These are phyloP conservation scores for Rickenella mellea DNA, from an alignment of 768 basidiomycete genomes.

Conservation along the genomic window DNA sequence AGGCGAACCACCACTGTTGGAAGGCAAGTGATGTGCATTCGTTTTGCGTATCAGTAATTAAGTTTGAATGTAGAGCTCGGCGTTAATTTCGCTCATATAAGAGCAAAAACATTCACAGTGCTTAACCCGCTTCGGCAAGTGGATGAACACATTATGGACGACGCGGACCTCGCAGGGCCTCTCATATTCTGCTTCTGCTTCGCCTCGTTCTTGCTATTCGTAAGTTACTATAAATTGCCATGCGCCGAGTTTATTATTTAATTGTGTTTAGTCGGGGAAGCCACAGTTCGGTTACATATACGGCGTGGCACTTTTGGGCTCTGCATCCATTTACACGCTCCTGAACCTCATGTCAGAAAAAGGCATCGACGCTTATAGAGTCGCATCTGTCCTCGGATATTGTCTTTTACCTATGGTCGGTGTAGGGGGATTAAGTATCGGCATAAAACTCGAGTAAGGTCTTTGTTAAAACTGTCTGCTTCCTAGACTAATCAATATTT, in stretches of 20 bases:
- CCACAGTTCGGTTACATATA: slow-evolving; percentile 99
- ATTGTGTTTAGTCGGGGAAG: slow-evolving; percentile 73
- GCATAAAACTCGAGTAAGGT: slow-evolving; percentile 80
- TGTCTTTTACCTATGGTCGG: slow-evolving; percentile 96
- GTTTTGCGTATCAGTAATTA: background rate
- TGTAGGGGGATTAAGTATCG: slow-evolving; percentile 80
- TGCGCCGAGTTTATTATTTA: slow-evolving; percentile 6
- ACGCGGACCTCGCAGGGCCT: slow-evolving; percentile 95
- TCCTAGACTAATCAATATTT: slow-evolving; percentile 5
- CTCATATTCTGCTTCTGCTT: slow-evolving; percentile 94
- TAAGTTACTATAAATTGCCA: slow-evolving; percentile 31
- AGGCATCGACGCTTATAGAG: slow-evolving; percentile 92
- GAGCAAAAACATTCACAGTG: slow-evolving; percentile 88
- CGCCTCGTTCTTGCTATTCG: slow-evolving; percentile 84
- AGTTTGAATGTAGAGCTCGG: slow-evolving; percentile 63
- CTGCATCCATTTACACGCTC: slow-evolving; percentile 83
- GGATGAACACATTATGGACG: slow-evolving; percentile 95
- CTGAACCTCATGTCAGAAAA: slow-evolving; percentile 95
- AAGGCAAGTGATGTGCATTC: slow-evolving; percentile 48
- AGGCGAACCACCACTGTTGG: slow-evolving; percentile 89
- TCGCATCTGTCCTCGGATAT: slow-evolving; percentile 92
- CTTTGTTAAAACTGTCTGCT: slow-evolving; percentile 2
- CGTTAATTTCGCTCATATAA: slow-evolving; percentile 95
- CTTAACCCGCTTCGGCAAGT: slow-evolving; percentile 82
- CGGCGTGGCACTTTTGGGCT: slow-evolving; percentile 93